phyloP scores from a whole-genome alignment of 441 rosid species.

The Populus trichocarpa region DNA sequence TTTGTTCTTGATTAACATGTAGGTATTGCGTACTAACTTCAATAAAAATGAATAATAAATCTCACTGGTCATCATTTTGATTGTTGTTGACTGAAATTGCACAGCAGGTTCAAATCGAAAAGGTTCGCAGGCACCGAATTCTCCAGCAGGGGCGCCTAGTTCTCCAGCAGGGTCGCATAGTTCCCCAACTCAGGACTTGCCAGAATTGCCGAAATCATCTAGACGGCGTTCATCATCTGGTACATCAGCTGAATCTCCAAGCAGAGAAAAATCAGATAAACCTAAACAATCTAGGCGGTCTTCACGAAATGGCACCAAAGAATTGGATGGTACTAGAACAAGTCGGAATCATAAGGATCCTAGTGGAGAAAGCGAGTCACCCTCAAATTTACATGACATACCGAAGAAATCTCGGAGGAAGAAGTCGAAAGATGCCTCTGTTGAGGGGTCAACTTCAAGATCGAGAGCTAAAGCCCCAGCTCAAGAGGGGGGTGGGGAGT shows the following conservation, averaged over 20 bases:
- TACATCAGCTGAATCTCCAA: constrained; percentile 28
- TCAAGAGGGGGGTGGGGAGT: neutral
- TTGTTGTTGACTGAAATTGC: neutral
- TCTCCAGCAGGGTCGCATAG: constrained; percentile 10
- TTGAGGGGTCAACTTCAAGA: constrained; percentile 22
- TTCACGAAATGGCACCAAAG: constrained; percentile 39
- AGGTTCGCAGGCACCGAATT: constrained; percentile 6
- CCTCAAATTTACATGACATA: constrained; percentile 31
- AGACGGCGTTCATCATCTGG: constrained; percentile 41
- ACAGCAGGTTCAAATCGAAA: constrained; percentile 19
- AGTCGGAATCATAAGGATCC: constrained; percentile 18
- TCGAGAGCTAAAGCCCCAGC: constrained; percentile 29
- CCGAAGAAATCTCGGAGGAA: constrained; percentile 51
- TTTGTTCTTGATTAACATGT: neutral
- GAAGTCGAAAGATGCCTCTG: constrained; percentile 42
- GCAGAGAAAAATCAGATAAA: constrained; percentile 39
- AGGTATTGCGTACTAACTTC: too few relatives aligned
- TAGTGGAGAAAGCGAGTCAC: constrained; percentile 20
- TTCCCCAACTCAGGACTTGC: constrained; percentile 27
- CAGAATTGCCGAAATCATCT: constrained; percentile 46
- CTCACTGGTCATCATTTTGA: neutral
- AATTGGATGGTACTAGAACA: constrained; percentile 22
- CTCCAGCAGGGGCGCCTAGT: neutral
- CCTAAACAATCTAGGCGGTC: constrained; percentile 39
- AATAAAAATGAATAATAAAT: neutral